A percentile compares a stretch with the other conserved stretches of the same genome.
Evolutionary conservation across 768 basidiomycete species (phyloP).

Genomic region (Auricularia sp.): DNA sequence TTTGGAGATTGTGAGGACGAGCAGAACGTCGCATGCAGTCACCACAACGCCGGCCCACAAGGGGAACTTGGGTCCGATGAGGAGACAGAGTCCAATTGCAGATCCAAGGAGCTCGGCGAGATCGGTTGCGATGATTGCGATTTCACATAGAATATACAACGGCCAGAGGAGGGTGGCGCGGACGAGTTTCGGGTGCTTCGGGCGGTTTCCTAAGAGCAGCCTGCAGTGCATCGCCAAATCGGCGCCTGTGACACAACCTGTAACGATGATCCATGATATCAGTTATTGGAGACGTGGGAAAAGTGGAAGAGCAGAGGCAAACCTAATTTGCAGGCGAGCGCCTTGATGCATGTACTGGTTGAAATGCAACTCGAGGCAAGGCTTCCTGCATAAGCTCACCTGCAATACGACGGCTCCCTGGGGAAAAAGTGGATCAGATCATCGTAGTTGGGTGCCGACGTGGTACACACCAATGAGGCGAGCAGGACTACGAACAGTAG

Average conservation of each 20-base stretch:
- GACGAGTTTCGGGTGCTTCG: constrained; percentile 43
- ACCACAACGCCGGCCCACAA: constrained; percentile 63
- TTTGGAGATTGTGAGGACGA: constrained; percentile 36
- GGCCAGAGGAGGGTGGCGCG: constrained; percentile 57
- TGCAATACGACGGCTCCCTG: not conserved
- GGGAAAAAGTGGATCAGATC: not conserved
- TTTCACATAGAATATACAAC: constrained; percentile 42
- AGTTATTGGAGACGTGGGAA: not conserved
- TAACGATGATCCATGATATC: not conserved
- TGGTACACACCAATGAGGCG: constrained; percentile 64
- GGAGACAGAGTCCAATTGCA: constrained; percentile 68
- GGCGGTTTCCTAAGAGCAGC: constrained; percentile 52
- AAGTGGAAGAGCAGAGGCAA: not conserved
- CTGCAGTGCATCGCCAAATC: constrained; percentile 59
- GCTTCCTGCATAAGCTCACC: not conserved
- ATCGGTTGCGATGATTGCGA: constrained; percentile 69
- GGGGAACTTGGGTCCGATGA: constrained; percentile 51
- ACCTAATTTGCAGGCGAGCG: constrained; percentile 71
- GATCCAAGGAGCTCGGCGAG: constrained; percentile 73
- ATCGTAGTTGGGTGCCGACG: not conserved
- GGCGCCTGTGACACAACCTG: constrained; percentile 18
- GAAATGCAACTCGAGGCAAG: not conserved
- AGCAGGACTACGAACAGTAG: constrained; percentile 79
- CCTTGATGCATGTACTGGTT: constrained; percentile 26
- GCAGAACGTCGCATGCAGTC: constrained; percentile 56